Evolutionary conservation across 768 basidiomycete species (phyloP).

Genomic region (Leccinum subgranulosum): DNA sequence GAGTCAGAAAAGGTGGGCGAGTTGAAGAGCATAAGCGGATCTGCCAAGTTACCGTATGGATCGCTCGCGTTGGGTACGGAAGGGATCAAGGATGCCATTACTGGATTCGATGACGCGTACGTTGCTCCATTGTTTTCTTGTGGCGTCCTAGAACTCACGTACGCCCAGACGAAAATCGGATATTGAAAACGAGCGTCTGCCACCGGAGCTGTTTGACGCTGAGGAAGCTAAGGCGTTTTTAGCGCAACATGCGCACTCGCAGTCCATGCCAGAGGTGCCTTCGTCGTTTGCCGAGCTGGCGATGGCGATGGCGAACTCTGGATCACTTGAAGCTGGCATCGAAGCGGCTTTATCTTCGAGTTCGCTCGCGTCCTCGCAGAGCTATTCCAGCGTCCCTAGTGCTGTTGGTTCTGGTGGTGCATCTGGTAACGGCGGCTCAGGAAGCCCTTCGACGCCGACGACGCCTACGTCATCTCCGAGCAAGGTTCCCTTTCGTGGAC

Average conservation of each 20-base stretch:
- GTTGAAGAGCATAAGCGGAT: slow-evolving; percentile 86
- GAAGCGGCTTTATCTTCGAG: slow-evolving; percentile 24
- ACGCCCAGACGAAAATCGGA: slow-evolving; percentile 85
- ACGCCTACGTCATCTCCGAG: slow-evolving; percentile 48
- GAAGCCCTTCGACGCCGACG: slow-evolving; percentile 18
- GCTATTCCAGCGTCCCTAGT: slow-evolving; percentile 12
- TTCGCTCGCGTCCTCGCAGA: slow-evolving; percentile 25
- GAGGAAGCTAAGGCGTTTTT: slow-evolving; percentile 65
- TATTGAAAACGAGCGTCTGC: slow-evolving; percentile 98
- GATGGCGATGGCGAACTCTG: slow-evolving; percentile 39
- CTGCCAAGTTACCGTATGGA: slow-evolving; percentile 74
- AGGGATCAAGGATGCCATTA: slow-evolving; percentile 93
- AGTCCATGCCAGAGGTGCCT: slow-evolving; percentile 53
- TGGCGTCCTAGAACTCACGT: not conserved
- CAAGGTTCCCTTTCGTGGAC: slow-evolving; percentile 56
- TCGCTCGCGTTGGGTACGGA: slow-evolving; percentile 86
- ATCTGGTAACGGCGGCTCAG: not conserved
- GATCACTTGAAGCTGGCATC: slow-evolving; percentile 40
- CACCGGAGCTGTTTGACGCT: slow-evolving; percentile 90
- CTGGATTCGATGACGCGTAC: slow-evolving; percentile 93
- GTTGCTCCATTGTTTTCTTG: slow-evolving; percentile 42
- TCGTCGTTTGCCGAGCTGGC: slow-evolving; percentile 37
- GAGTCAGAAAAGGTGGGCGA: slow-evolving; percentile 98
- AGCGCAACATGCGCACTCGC: slow-evolving; percentile 29
- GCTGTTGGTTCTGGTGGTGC: not conserved